phyloP scores from a whole-genome alignment of 1,284 basidiomycete species.

The Wolfiporia cocos region DNA sequence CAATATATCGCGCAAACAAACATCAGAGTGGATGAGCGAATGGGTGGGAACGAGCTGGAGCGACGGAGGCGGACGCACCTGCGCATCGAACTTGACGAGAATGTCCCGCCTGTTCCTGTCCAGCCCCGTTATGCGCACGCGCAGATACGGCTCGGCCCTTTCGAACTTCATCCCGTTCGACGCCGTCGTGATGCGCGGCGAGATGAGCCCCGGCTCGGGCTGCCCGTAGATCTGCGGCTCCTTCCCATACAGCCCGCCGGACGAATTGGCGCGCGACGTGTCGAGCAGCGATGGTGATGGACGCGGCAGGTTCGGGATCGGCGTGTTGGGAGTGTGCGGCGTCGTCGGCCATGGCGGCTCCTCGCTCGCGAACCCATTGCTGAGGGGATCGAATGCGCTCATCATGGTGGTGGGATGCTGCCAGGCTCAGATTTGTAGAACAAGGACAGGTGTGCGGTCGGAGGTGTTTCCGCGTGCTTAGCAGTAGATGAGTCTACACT shows the following conservation, averaged over 20 bases:
- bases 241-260: constrained; percentile 54
- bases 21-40: no score
- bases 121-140: constrained; percentile 82
- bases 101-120: constrained; percentile 93
- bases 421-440: no score
- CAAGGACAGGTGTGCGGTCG: no score
- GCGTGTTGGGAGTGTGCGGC: constrained; percentile 33
- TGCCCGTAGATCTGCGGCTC: constrained; percentile 81
- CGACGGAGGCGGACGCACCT: constrained; percentile 43
- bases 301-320: constrained; percentile 34
- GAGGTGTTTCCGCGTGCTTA: no score
- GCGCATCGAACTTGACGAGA: constrained; percentile 87
- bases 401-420: constrained; percentile 9
- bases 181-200: constrained; percentile 55
- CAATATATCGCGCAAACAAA: not conserved
- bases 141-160: constrained; percentile 74
- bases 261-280: constrained; percentile 28
- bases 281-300: constrained; percentile 34
- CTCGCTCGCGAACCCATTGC: constrained; percentile 27
- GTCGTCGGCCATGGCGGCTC: constrained; percentile 38
- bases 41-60: no score
- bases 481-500: no score
- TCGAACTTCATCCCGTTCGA: constrained; percentile 68
- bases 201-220: constrained; percentile 74
- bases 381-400: constrained; percentile 35